phyloP scores from a whole-genome alignment of 495 filamentous ascomycete genomes.

The Rostrohypoxylon terebratum region DNA sequence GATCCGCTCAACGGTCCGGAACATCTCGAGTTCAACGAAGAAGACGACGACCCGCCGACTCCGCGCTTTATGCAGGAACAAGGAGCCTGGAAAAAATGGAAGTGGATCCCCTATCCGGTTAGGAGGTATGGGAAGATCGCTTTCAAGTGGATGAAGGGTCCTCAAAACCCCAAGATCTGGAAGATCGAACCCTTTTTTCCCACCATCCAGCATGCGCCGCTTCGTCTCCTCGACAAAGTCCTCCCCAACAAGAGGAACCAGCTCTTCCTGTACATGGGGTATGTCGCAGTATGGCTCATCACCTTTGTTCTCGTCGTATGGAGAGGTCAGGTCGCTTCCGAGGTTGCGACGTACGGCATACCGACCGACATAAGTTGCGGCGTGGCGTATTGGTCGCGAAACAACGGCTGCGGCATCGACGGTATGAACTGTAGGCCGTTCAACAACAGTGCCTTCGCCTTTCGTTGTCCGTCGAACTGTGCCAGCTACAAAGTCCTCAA shows the following conservation, averaged over 20 bases:
- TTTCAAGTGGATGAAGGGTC: constrained; percentile 77
- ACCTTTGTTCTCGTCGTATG: constrained; percentile 76
- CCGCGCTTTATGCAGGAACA: constrained; percentile 58
- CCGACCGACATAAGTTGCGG: constrained; percentile 76
- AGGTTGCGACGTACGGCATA: constrained; percentile 75
- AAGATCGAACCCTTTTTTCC: constrained; percentile 78
- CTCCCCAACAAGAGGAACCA: constrained; percentile 73
- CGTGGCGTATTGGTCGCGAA: constrained; percentile 71
- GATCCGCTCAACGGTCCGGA: constrained; percentile 32
- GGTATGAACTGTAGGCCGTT: constrained; percentile 88
- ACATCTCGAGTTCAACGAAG: constrained; percentile 42
- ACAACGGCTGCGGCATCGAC: constrained; percentile 81
- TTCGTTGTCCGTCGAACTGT: constrained; percentile 85
- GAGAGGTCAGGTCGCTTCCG: constrained; percentile 69
- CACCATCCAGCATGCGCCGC: constrained; percentile 73
- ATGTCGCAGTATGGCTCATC: constrained; percentile 77
- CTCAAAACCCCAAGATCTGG: constrained; percentile 70
- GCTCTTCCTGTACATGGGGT: constrained; percentile 67
- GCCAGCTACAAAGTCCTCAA: constrained; percentile 72
- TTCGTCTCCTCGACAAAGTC: constrained; percentile 69
- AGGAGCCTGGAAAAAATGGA: constrained; percentile 46
- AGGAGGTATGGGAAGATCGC: constrained; percentile 56
- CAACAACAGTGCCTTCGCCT: constrained; percentile 72
- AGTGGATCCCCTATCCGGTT: constrained; percentile 64
- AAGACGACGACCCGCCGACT: constrained; percentile 45